Base-by-base conservation (phyloP, 2,329 filamentous ascomycete genomes). In the Colletotrichum lini region DNA sequence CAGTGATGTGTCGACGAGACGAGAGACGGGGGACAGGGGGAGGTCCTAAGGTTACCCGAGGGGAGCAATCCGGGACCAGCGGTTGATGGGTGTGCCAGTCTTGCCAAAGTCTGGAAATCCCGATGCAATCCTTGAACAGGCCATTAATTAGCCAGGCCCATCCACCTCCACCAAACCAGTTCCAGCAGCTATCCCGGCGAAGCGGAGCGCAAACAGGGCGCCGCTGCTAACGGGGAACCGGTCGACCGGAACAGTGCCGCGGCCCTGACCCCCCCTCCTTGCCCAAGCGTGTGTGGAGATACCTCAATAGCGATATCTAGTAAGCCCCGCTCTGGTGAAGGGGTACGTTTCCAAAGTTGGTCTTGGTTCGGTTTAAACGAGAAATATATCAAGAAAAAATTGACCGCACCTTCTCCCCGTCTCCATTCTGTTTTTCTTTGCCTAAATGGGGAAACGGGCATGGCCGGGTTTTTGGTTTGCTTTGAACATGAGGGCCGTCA, bases 201-300 rank as follows among this genome's bases (percentile, higher is more conserved):
- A 53, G 61, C 61, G 62, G 47, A 58, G 60, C 26, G 16, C 58
- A 68, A 63, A 65, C 50, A 65, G 59, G 44, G 35, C 35, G 35
- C 35, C 49, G 60, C 52, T 64, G 45, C 35, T 23, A 64, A 64
- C 59, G 65, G 59, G 65, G 65, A 68, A 69, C 61, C 66, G 66
- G 66, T 53, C 53, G 53, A 30, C 66, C 66, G 66, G 66, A 54
- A 69, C 66, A 38, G 61, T 69, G 66, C 66, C 66, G 66, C 66
- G 66, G 60, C 42, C 52, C 60, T 65, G 60, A 60, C 49, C 42
- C 53, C 49, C 42, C 53, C 18, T 59, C 52, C 18, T 23, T 45
- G 60, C 60, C 26, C 66, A 65, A 60, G 38, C 66, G 45, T 38
- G 35, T 38, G 35, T 59, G 60, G 38, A 45, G 66, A 23, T 53